These are phyloP conservation scores for Fraxinus excelsior DNA, from an alignment of 257 asterid species.

Conservation along the genomic window DNA sequence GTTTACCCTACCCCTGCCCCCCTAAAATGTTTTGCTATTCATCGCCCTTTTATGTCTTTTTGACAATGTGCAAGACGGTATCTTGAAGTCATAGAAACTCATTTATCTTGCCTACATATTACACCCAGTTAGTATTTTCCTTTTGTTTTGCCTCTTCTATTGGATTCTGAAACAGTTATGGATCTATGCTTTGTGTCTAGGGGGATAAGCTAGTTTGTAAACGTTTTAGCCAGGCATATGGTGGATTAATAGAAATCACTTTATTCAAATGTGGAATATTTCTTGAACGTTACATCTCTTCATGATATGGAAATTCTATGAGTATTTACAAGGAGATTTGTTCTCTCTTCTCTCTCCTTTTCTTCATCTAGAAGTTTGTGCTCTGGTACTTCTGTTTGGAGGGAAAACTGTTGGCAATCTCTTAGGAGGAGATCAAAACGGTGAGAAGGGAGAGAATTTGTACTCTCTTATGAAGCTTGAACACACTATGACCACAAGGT, in stretches of 20 bases:
- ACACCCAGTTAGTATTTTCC: constrained; percentile 8
- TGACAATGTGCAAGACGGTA: constrained; percentile 7
- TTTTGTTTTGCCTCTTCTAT: neutral
- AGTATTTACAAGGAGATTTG: neutral
- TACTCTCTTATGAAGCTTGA: neutral
- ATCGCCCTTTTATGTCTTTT: neutral
- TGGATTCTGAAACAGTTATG: constrained; percentile 14
- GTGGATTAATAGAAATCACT: neutral
- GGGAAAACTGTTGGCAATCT: neutral
- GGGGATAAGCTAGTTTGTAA: neutral
- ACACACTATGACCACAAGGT: neutral
- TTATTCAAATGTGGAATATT: constrained; percentile 7
- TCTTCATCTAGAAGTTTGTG: neutral
- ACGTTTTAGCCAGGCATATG: neutral
- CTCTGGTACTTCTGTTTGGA: constrained; percentile 2
- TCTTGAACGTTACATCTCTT: constrained; percentile 9
- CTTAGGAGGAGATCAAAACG: constrained; percentile 13
- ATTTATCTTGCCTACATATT: neutral
- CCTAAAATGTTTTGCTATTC: constrained; percentile 12
- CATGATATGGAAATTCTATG: constrained; percentile 5
- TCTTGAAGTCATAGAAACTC: constrained; percentile 2
- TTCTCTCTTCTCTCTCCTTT: neutral
- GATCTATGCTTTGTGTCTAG: constrained; percentile 11
- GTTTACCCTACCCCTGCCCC: neutral
- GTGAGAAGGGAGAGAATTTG: neutral